Evolutionary conservation across 2,329 filamentous ascomycete species (phyloP).

Genomic region (Trichoderma koningii): DNA sequence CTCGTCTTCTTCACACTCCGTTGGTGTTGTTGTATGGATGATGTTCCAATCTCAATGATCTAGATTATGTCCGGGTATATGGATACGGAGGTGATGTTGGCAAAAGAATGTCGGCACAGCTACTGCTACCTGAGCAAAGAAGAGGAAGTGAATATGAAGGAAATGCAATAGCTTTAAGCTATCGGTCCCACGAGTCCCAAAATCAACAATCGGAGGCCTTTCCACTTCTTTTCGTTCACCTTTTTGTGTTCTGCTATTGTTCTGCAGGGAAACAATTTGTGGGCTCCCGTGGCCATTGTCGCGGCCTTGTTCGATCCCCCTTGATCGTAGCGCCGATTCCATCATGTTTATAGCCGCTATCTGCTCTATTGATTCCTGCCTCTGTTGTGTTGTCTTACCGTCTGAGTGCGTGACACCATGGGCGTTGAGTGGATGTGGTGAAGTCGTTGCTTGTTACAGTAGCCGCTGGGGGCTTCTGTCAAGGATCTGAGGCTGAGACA

Average conservation of each 20-base stretch:
- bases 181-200: background rate
- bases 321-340: background rate
- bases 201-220: background rate
- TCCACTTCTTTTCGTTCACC: background rate
- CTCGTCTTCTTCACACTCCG: background rate
- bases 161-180: no score
- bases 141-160: background rate
- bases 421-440: constrained; percentile 11
- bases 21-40: no score
- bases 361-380: no score
- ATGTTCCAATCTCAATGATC: no score
- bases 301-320: background rate
- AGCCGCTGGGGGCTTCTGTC: constrained; percentile 10
- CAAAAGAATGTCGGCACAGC: background rate
- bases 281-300: background rate
- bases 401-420: no score
- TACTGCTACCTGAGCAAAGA: background rate
- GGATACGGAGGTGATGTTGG: background rate
- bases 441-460: constrained; percentile 17
- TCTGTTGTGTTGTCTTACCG: background rate
- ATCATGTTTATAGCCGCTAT: background rate
- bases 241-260: background rate
- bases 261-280: no score
- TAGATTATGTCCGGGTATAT: background rate
- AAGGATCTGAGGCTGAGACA: background rate